Base-by-base conservation (phyloP, 345 rosid species). In the Fremontodendron californicum region DNA sequence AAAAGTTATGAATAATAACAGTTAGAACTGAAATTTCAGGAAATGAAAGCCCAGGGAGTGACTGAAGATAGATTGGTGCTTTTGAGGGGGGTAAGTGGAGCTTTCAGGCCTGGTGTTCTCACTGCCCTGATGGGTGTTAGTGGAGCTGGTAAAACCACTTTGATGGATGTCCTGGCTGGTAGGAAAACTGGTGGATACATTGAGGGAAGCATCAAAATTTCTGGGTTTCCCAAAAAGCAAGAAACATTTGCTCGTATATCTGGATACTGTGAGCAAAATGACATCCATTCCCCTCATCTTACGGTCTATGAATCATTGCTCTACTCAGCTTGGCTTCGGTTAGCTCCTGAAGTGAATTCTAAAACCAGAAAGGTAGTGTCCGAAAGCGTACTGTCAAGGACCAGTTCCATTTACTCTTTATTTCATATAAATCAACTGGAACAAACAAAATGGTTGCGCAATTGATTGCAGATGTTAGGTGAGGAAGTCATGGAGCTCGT, bases 401-500 rank as follows among this genome's bases (percentile, higher is more conserved):
- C 3, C 46, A 37, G 16, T 55, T 60, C 16, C 2, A 3, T 29
- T 39, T 18, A 69, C 49, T 43, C 23, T 8, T 39, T 57, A 3
- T n/a, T 37, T 29, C 62, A 2, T 58, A 29, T 31, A 13, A 15
- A 13, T 61, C 40, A 31, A 61, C 1, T 61, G 35, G 40, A 13
- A 31, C 16, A 69, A 69, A 45, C 40, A 31, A 8, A 16, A n/a
- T 9, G 5, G 2, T 46, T 69, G 6, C 8, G 1, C 11, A 27
- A 3, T 69, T 42, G 49, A 2, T 65, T 78, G 73, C 86, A 94
- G 98, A 88, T 88, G 83, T 94, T 94, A 64, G 84, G 92, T 51
- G 91, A 92, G 62, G 93, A 94, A 86, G 97, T 94, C 57, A 94
- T 94, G 96, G 93, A 89, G 76, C 94, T 94, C 12, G 89, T 94